A percentile compares a stretch with the other conserved stretches of the same genome.
Conservation (phyloP, 441 rosid species). For the Bocquillonia castaneifolia region DNA sequence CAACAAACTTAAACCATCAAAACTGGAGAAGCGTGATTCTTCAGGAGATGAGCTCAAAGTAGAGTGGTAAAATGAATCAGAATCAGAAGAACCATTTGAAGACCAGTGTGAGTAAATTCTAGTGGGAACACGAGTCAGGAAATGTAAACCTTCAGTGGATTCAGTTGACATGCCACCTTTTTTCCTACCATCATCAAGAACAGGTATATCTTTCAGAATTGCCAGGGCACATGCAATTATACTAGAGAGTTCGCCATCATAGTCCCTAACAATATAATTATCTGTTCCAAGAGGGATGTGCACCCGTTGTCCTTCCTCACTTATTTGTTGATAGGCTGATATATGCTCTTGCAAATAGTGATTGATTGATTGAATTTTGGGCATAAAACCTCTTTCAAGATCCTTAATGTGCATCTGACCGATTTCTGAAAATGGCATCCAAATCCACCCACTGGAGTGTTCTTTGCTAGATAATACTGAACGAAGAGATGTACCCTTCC, state of each 20-base stretch:
- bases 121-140: constrained; percentile 35
- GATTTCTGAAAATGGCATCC: constrained; percentile 76
- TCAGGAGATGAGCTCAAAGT: constrained; percentile 40
- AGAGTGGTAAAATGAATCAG: constrained; percentile 44
- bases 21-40: constrained; percentile 58
- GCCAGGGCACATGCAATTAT: constrained; percentile 86
- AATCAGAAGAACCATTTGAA: constrained; percentile 52
- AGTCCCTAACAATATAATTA: constrained; percentile 62
- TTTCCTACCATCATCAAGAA: constrained; percentile 28
- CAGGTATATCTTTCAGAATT: constrained; percentile 40
- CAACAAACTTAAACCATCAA: constrained; percentile 67
- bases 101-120: constrained; percentile 49
- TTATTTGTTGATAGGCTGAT: constrained; percentile 48
- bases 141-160: constrained; percentile 31
- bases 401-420: constrained; percentile 45
- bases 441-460: constrained; percentile 62
- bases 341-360: constrained; percentile 39
- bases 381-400: constrained; percentile 53
- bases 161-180: constrained; percentile 27
- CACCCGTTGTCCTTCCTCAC: constrained; percentile 73
- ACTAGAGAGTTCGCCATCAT: constrained; percentile 90
- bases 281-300: constrained; percentile 63
- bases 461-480: constrained; percentile 43
- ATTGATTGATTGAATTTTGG: constrained; percentile 46
- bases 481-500: constrained; percentile 22